Percentiles rank a stretch among this genome's conserved stretches.
Evolutionary conservation across 306 rosid genomes (phyloP).

Genomic region (Malus orientalis): DNA sequence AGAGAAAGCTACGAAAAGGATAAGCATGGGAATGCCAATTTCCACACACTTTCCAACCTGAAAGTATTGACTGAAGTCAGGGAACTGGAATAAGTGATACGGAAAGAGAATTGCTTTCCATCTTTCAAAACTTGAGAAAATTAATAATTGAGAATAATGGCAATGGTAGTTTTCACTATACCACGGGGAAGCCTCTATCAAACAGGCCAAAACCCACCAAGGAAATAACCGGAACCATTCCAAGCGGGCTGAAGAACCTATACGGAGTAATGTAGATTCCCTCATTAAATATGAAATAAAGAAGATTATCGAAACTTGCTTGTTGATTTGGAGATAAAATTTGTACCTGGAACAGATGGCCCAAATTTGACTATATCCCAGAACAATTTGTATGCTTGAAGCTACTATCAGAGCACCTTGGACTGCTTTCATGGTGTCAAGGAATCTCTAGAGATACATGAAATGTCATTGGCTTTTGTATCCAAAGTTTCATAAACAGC

Average conservation of each 20-base stretch:
- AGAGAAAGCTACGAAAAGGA: conserved; percentile 70
- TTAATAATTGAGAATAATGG: not conserved
- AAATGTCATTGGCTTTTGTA: conserved; percentile 7
- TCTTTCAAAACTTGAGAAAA: not conserved
- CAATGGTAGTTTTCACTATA: conserved; percentile 21
- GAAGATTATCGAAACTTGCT: not conserved
- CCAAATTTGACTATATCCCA: conserved; percentile 96
- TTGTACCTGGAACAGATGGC: conserved; percentile 90
- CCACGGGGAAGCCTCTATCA: conserved; percentile 99
- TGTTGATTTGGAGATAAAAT: not conserved
- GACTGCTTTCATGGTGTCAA: conserved; percentile 85
- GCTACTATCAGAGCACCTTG: conserved; percentile 91
- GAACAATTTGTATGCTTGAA: conserved; percentile 85
- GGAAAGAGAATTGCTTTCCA: not conserved
- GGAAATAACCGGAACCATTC: conserved; percentile 97
- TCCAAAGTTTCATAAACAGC: not conserved
- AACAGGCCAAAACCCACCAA: conserved; percentile 90
- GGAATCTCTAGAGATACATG: conserved; percentile 60
- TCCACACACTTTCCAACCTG: conserved; percentile 98
- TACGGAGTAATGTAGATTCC: not conserved
- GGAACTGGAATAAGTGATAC: not conserved
- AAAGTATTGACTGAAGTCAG: conserved; percentile 1
- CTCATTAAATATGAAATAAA: not conserved
- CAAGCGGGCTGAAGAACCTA: conserved; percentile 99
- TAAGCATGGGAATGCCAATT: conserved; percentile 90